These are phyloP conservation scores for Blastomyces parvus DNA, from an alignment of 2,329 filamentous ascomycete species.

Conservation along the genomic window DNA sequence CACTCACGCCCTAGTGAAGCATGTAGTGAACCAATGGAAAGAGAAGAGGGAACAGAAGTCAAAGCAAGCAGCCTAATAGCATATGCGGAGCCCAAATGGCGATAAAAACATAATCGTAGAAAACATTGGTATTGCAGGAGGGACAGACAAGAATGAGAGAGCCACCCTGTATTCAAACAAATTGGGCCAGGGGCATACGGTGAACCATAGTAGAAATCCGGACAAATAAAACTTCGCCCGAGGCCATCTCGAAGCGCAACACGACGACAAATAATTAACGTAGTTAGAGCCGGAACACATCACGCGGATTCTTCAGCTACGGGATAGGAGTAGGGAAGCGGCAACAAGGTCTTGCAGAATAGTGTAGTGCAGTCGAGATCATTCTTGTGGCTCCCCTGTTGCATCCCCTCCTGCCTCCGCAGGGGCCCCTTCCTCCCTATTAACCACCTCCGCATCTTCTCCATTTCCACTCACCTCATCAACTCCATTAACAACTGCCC, in stretches of 20 bases:
- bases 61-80: background rate
- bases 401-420: background rate
- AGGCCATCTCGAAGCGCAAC: background rate
- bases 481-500: constrained; percentile 1
- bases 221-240: background rate
- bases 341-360: background rate
- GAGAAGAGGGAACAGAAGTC: background rate
- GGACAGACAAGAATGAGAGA: background rate
- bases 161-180: background rate
- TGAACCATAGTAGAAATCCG: background rate
- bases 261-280: background rate
- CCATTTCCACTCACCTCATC: background rate
- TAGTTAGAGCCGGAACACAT: background rate
- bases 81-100: background rate
- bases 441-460: background rate
- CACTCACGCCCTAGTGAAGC: background rate
- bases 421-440: background rate
- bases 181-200: background rate
- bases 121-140: background rate
- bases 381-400: background rate
- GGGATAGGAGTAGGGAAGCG: background rate
- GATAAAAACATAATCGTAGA: background rate
- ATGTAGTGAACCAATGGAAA: background rate
- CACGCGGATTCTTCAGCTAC: background rate
- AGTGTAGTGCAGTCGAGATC: background rate